These are phyloP conservation scores for Pleurotus citrinopileatus DNA, from an alignment of 768 basidiomycete genomes.

Conservation along the genomic window DNA sequence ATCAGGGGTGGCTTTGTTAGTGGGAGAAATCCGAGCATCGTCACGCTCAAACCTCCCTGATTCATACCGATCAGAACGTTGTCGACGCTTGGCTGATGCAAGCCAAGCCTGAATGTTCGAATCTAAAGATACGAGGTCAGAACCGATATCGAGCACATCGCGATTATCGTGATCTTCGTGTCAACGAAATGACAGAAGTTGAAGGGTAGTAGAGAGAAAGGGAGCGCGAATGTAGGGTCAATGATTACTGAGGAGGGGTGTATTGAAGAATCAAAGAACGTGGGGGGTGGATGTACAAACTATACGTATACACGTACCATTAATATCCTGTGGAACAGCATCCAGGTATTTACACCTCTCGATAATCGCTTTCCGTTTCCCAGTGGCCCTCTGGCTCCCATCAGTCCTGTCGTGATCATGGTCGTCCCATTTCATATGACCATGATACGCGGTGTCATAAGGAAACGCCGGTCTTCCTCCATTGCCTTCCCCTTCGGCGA, in stretches of 20 bases:
- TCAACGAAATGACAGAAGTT: no score
- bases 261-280: no score
- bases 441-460: no score
- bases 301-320: not conserved
- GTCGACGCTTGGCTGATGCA: not conserved
- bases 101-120: not conserved
- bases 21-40: not conserved
- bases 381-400: not conserved
- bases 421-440: not conserved
- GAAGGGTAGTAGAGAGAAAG: not conserved
- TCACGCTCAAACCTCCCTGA: not conserved
- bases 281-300: no score
- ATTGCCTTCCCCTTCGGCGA: not conserved
- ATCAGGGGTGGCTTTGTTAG: not conserved
- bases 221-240: not conserved
- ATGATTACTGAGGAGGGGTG: no score
- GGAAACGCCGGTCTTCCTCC: no score
- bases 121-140: not conserved
- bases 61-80: not conserved
- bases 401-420: no score
- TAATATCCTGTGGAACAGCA: not conserved
- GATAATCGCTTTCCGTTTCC: not conserved
- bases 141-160: not conserved
- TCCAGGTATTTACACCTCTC: not conserved
- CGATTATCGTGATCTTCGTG: not conserved